Evolutionary conservation across 2,329 filamentous ascomycete species (phyloP).

Genomic region (Colletotrichum cereale): DNA sequence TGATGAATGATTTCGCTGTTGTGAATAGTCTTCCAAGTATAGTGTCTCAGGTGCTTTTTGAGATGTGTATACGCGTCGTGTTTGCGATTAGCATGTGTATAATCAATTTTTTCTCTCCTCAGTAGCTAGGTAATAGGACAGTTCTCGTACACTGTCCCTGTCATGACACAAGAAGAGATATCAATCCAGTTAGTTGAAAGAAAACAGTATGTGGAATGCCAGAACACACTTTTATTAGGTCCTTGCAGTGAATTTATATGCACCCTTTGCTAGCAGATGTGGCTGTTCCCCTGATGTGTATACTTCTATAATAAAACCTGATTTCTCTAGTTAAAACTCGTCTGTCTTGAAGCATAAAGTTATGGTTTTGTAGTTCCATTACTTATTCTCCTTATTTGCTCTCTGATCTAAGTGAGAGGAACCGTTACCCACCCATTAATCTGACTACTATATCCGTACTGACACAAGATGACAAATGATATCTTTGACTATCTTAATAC

Average conservation of each 20-base stretch:
- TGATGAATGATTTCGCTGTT: not conserved
- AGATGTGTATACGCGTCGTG: not conserved
- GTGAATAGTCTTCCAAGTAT: not conserved
- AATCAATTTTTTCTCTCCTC: too few relatives aligned
- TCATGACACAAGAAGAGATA: not conserved
- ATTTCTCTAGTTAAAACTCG: not conserved
- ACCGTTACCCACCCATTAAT: too few relatives aligned
- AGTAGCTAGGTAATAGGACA: too few relatives aligned
- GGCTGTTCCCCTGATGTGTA: not conserved
- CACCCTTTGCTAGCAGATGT: not conserved
- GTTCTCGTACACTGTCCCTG: not conserved
- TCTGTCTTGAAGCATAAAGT: not conserved
- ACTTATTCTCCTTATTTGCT: fast-evolving
- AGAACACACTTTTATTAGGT: too few relatives aligned
- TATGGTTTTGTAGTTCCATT: not conserved
- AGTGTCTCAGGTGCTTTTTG: not conserved
- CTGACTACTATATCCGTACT: too few relatives aligned
- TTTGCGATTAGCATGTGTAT: not conserved
- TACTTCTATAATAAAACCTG: not conserved
- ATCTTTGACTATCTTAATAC: too few relatives aligned
- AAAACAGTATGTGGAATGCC: fast-evolving
- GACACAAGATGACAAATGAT: too few relatives aligned
- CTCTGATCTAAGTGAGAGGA: not conserved
- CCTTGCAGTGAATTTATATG: not conserved
- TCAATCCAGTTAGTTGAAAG: too few relatives aligned